Base-by-base conservation (phyloP, 208 protist species). In the Sergeia podlipaevii region DNA sequence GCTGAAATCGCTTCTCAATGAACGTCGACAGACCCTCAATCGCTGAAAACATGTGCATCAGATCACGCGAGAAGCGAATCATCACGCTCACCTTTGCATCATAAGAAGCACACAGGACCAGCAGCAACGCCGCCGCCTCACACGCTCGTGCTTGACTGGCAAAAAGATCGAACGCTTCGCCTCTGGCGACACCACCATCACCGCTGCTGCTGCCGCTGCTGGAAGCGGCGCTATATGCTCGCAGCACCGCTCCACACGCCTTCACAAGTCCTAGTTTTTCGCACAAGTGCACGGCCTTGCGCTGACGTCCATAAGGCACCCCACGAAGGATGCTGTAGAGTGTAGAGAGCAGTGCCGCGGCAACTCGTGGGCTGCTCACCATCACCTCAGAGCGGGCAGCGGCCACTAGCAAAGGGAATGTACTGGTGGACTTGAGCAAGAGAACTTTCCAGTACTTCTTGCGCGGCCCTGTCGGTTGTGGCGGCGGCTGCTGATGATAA, bases 251-350 rank as follows among this genome's bases (percentile, higher is more conserved):
- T 15, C 60, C 45, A 36, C 47, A 58, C 20, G 60, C 43, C 17
- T 72, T 66, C 20, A 80, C 43, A 0, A 89, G 32, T 1, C 74
- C 73, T 13, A 82, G 41, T 32, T 74, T 69, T 46, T 68, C 71
- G 52, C 85, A 89, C 7, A 71, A 26, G 18, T 60, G 62, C 48
- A 85, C 65, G 0, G 71, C 58, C 43, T 55, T 72, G 26, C 50
- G 26, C 54, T 76, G 51, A 8, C 64, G 60, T 5, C 34, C 13
- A 13, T 26, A 37, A 24, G 45, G 54, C 10, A 74, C 64, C 34
- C 60, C 65, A 24, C 64, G 70, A 23, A 89, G 55, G 3, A 93
- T 55, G 47, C 89, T 89, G 65, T 89, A 93, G 7, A 93, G 36
- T 18, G 89, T 42, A 6, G 78, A 82, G 15, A 89, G 53, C 17